Base-by-base conservation (phyloP, 768 basidiomycete genomes). In the Tulasnella sp. region DNA sequence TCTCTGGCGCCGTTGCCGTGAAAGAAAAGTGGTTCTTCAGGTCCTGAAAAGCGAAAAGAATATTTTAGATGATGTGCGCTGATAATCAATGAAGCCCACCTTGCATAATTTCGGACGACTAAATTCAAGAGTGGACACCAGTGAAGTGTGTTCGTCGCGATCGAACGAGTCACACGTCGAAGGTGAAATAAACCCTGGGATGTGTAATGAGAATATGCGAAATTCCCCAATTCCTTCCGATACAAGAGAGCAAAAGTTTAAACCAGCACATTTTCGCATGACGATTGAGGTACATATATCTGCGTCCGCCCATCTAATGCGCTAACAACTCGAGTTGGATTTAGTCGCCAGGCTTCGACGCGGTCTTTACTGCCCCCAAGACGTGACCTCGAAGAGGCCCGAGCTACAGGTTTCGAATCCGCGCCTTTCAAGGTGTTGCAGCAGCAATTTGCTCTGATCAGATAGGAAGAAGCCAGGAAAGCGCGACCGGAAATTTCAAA, bases 241-340 rank as follows among this genome's bases (percentile, higher is more conserved):
- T n/a, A n/a, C n/a, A n/a, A 89, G 89, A 18, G 75, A 95, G 74
- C 95, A 96, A 83, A 90, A 92, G 79, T 91, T 91, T 87, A 89
- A 95, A 41, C 41, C 41, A 9, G 9, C 41, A 41, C 41, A 3
- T 85, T 83, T 96, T 74, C 95, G 96, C 85, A 86, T 96, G 81
- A 88, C 91, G 87, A 87, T 95, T 79, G 86, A 91, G 77, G 83
- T 83, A 74, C 24, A 75, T 31, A 12, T 50, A 4, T 31, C 40
- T 16, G 24, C 34, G 40, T 37, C 37, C 41, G 7, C 34, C 2
- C n/a, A 54, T 41, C 58, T 42, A 54, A 16, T 37, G 7, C 28
- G 28, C n/a, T 77, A 41, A 42, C 22, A 12, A 41, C 14, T 64
- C 1, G 5, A 42, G 74, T 6, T 40, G 31, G n/a, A 22, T 83